Percentiles rank a stretch among this genome's conserved stretches.
Conservation (phyloP, 208 protist genomes). For the Herpetomonas tarakana region DNA sequence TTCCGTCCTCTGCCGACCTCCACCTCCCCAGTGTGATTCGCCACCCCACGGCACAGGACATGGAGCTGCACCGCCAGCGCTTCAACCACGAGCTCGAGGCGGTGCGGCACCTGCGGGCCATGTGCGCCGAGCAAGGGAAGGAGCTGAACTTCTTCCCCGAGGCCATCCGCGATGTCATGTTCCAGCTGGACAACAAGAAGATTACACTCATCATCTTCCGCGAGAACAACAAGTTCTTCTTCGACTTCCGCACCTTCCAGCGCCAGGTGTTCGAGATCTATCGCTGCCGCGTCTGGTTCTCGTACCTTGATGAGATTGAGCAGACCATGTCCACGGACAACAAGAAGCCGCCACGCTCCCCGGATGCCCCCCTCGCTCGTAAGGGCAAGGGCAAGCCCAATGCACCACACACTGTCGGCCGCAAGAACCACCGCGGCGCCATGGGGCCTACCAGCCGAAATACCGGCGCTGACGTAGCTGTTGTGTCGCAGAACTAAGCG, state of each 20-base stretch:
- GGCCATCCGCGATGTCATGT: slow-evolving; percentile 62
- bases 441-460: too few species aligned
- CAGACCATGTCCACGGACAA: slow-evolving; percentile 59
- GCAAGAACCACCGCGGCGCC: slow-evolving; percentile 1
- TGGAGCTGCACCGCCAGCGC: slow-evolving; percentile 28
- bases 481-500: too few species aligned
- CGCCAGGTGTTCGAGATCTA: slow-evolving; percentile 66
- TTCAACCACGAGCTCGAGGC: slow-evolving; percentile 39
- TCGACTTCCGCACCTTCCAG: slow-evolving; percentile 81
- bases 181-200: slow-evolving; percentile 76
- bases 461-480: too few species aligned
- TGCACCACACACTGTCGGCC: background rate
- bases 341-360: slow-evolving; percentile 24
- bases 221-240: slow-evolving; percentile 30
- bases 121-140: slow-evolving; percentile 19
- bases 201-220: slow-evolving; percentile 74
- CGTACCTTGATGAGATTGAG: slow-evolving; percentile 76
- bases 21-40: slow-evolving; percentile 20
- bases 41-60: slow-evolving; percentile 36
- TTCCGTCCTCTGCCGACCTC: slow-evolving; percentile 3
- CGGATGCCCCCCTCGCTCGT: slow-evolving; percentile 9
- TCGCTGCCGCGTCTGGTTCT: slow-evolving; percentile 80
- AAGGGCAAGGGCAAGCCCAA: background rate
- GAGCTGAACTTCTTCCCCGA: slow-evolving; percentile 13
- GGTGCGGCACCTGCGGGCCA: slow-evolving; percentile 37